Base-by-base conservation (phyloP, 169 alveolate species). In the Cryptosporidium parvum region DNA sequence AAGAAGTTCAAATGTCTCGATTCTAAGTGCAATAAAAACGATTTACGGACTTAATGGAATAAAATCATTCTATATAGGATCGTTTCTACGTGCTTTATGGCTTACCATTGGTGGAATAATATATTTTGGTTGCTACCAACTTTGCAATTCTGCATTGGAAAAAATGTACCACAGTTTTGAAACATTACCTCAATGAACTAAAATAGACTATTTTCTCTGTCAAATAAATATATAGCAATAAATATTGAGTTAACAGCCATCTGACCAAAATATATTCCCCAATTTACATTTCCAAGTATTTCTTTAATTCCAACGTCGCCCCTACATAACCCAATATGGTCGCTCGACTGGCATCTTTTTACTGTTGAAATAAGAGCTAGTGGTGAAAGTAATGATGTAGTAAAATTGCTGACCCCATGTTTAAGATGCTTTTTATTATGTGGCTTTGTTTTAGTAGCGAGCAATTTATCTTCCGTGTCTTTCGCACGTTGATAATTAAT, bases 261-360 rank as follows among this genome's bases (percentile, higher is more conserved):
- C 23, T 80, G 73, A 9, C 89, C 75, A 48, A 80, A 80, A 62
- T 80, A 80, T 26, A 65, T 62, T 29, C 68, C 70, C 89, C 89
- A 80, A 48, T 80, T 80, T 26, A 80, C 69, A 62, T 62, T 80
- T 23, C 58, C 37, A 26, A 80, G 89, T 42, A 80, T 80, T 39
- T 80, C 80, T 51, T 80, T 80, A 31, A 80, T 42, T 4, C 65
- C 67, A 44, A 80, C 52, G 42, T 80, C 68, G n/a, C 80, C 67
- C 35, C 75, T 80, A 44, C 89, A 80, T 16, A 80, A 52, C 8
- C 89, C 89, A 29, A 33, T 42, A 31, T 80, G 89, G 7, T 51
- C 35, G 44, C 44, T 65, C 14, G 89, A 16, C 21, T 80, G 89
- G 35, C 89, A 80, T 44, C 89, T 80, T 33, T 42, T 42, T 39